phyloP scores from a whole-genome alignment of 164 flowering plant species.

The Sextonia rubra region DNA sequence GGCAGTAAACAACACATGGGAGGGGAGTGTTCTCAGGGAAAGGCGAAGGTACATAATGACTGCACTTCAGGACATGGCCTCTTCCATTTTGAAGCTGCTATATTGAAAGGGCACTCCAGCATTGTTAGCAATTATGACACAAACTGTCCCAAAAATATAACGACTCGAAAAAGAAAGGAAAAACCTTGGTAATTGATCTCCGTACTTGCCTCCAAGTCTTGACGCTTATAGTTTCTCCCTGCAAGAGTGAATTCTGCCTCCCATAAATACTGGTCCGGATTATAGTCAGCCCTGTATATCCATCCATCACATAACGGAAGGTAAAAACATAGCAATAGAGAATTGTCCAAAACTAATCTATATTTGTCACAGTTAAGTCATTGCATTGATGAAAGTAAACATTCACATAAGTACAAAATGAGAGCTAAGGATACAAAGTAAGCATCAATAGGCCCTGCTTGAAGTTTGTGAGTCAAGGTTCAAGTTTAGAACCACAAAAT shows the following conservation, averaged over 20 bases:
- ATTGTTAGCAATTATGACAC: slow-evolving; percentile 11
- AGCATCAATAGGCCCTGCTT: background rate
- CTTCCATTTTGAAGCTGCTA: slow-evolving; percentile 66
- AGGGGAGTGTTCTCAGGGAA: slow-evolving; percentile 63
- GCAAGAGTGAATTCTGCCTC: slow-evolving; percentile 84
- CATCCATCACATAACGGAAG: slow-evolving; percentile 4
- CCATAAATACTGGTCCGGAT: slow-evolving; percentile 94
- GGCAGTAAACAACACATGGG: slow-evolving; percentile 98
- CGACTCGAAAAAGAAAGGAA: slow-evolving; percentile 10
- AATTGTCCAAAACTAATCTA: background rate
- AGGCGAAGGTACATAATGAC: slow-evolving; percentile 79
- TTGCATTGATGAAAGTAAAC: too few relatives aligned
- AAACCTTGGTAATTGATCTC: slow-evolving; percentile 26
- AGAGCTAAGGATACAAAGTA: background rate
- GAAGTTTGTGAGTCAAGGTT: background rate
- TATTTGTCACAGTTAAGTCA: too few relatives aligned
- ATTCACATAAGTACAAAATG: background rate
- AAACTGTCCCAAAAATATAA: background rate
- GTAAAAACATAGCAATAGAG: background rate
- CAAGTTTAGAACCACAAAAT: background rate
- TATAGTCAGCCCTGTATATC: slow-evolving; percentile 76
- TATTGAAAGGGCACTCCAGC: slow-evolving; percentile 7
- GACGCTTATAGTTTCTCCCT: slow-evolving; percentile 71
- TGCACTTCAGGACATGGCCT: slow-evolving; percentile 70
- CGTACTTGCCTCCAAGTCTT: slow-evolving; percentile 96